phyloP scores from a whole-genome alignment of 352 stramenopile species.

The Phytophthora capsici region DNA sequence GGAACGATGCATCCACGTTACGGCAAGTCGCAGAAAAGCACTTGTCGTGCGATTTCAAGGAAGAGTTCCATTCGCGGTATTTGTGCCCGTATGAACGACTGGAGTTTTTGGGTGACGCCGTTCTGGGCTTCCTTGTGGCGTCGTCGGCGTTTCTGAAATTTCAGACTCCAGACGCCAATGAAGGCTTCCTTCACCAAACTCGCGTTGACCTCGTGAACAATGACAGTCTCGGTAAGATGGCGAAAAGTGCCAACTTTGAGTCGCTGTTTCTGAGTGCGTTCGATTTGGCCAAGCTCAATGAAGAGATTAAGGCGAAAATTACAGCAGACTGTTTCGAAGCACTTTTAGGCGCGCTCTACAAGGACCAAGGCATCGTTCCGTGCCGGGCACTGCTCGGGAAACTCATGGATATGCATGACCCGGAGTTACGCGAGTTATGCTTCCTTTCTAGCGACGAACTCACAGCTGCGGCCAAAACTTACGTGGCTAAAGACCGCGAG shows the following conservation, averaged over 20 bases:
- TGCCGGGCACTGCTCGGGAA: constrained; percentile 69
- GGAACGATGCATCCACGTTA: constrained; percentile 34
- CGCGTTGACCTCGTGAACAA: constrained; percentile 84
- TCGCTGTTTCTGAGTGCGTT: constrained; percentile 77
- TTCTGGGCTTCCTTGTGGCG: constrained; percentile 85
- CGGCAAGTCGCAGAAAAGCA: constrained; percentile 65
- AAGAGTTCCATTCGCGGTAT: constrained; percentile 81
- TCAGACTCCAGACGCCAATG: constrained; percentile 46
- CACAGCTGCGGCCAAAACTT: constrained; percentile 42
- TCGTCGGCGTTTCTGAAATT: constrained; percentile 85
- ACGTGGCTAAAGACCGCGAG: constrained; percentile 60
- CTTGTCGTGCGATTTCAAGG: constrained; percentile 69
- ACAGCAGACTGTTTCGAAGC: constrained; percentile 86
- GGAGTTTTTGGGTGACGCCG: constrained; percentile 85
- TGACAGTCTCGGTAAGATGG: constrained; percentile 75
- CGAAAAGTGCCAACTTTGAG: constrained; percentile 77
- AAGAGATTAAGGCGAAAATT: constrained; percentile 74
- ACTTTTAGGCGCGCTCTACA: constrained; percentile 80
- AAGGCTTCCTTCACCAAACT: constrained; percentile 75
- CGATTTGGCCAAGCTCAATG: constrained; percentile 57
- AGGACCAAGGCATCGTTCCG: constrained; percentile 78
- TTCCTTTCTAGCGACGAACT: constrained; percentile 70
- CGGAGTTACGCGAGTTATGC: constrained; percentile 61
- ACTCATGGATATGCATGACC: constrained; percentile 64
- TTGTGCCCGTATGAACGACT: constrained; percentile 85